A percentile compares a stretch with the other conserved stretches of the same genome.
Evolutionary conservation across 1,284 basidiomycete genomes (phyloP).

Genomic region (Ceratobasidium sp.): DNA sequence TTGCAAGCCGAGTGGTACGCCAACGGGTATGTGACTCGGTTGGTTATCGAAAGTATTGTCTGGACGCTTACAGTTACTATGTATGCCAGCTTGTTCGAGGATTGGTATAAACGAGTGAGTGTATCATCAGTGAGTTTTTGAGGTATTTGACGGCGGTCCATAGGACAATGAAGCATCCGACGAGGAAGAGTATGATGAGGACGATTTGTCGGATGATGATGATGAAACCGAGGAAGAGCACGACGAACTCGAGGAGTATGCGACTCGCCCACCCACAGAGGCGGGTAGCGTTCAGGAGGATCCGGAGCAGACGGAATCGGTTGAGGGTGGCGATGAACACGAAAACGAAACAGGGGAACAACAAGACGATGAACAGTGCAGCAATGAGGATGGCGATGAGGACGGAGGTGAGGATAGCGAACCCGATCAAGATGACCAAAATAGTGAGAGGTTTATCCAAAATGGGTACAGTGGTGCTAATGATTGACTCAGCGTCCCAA

Average conservation of each 20-base stretch:
- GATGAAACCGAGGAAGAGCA: background rate
- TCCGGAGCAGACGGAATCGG: background rate
- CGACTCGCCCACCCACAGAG: conserved; percentile 20
- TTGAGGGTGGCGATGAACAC: background rate
- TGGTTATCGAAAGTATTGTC: background rate
- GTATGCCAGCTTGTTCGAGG: conserved; percentile 18
- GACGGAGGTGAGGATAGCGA: background rate
- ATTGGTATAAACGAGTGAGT: conserved; percentile 24
- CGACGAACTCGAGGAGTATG: conserved; percentile 22
- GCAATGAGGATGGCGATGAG: conserved; percentile 2
- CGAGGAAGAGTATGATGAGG: conserved; percentile 15
- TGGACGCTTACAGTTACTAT: background rate
- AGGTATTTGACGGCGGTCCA: background rate
- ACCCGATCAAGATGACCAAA: background rate
- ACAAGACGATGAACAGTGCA: background rate
- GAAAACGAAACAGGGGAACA: background rate
- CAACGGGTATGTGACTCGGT: conserved; percentile 8
- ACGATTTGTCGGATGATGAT: conserved; percentile 11
- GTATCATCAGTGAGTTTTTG: background rate
- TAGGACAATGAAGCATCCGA: conserved; percentile 17
- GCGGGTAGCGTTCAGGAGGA: background rate
- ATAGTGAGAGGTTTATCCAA: background rate
- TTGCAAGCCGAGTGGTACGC: conserved; percentile 33
- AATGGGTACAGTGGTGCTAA: background rate
- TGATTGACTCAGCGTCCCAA: background rate